Evolutionary conservation across 176 grass and related monocot genomes (phyloP).

Genomic region (Poa annua): DNA sequence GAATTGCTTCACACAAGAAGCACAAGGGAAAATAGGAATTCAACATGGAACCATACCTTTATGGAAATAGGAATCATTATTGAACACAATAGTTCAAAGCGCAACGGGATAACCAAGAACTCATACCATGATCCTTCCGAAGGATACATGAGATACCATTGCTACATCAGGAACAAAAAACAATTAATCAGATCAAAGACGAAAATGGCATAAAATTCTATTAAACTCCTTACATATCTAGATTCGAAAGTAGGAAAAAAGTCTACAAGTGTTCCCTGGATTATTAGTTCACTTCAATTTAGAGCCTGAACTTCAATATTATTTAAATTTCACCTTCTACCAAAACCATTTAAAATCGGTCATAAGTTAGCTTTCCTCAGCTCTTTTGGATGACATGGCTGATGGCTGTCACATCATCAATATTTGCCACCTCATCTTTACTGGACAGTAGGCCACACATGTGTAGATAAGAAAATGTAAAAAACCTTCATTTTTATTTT

Average conservation of each 20-base stretch:
- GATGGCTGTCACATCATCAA: neutral
- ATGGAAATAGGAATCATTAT: slow-evolving; percentile 99
- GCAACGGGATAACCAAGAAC: slow-evolving; percentile 81
- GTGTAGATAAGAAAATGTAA: slow-evolving; percentile 1
- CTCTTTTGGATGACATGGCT: neutral
- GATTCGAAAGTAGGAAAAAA: neutral
- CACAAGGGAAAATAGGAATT: slow-evolving; percentile 30
- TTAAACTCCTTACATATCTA: slow-evolving; percentile 11
- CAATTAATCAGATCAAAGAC: slow-evolving; percentile 37
- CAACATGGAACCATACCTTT: slow-evolving; percentile 67
- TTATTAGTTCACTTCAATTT: neutral
- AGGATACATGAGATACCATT: slow-evolving; percentile 91
- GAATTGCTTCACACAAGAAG: slow-evolving; percentile 32
- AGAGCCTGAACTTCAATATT: neutral
- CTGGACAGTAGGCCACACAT: neutral
- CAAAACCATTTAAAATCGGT: neutral
- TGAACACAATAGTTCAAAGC: slow-evolving; percentile 93
- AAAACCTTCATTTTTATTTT: neutral
- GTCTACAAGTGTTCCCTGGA: neutral
- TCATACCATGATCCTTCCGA: slow-evolving; percentile 74
- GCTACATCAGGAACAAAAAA: slow-evolving; percentile 47
- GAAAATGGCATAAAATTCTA: slow-evolving; percentile 10
- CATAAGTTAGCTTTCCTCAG: neutral
- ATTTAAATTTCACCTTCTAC: neutral
- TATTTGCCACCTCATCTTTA: neutral